phyloP scores from a whole-genome alignment of 345 rosid genomes.

The Abelmoschus esculentus region DNA sequence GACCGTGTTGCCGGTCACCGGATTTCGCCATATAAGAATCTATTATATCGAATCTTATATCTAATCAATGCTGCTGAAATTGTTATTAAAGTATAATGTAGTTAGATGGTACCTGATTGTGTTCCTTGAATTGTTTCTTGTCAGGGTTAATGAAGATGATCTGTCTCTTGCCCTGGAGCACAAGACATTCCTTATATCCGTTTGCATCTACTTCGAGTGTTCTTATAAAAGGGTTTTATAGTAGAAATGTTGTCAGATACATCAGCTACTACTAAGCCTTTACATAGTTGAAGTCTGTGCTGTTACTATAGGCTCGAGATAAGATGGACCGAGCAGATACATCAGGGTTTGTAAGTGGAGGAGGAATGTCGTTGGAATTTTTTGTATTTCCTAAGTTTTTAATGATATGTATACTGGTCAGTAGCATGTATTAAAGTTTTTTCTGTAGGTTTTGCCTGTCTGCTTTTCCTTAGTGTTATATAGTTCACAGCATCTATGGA shows the following conservation, averaged over 20 bases:
- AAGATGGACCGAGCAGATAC: constrained; percentile 84
- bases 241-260: constrained; percentile 49
- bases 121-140: constrained; percentile 2
- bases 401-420: constrained; percentile 17
- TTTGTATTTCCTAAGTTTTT: constrained; percentile 22
- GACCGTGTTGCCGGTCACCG: not conserved
- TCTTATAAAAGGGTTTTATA: constrained; percentile 44
- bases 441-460: constrained; percentile 2
- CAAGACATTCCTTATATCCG: constrained; percentile 31
- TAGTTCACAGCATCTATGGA: constrained; percentile 41
- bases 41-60: not conserved
- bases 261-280: constrained; percentile 8
- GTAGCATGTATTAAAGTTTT: constrained; percentile 21
- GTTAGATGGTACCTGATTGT: not conserved
- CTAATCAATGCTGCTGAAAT: not conserved
- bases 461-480: not conserved
- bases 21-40: not conserved
- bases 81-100: not conserved
- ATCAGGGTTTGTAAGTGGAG: constrained; percentile 90
- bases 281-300: constrained; percentile 7
- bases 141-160: constrained; percentile 43
- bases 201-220: constrained; percentile 18
- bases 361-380: constrained; percentile 26
- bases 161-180: constrained; percentile 29
- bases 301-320: constrained; percentile 3